Base-by-base conservation (phyloP, 257 asterid species). In the Rubia yunnanensis region DNA sequence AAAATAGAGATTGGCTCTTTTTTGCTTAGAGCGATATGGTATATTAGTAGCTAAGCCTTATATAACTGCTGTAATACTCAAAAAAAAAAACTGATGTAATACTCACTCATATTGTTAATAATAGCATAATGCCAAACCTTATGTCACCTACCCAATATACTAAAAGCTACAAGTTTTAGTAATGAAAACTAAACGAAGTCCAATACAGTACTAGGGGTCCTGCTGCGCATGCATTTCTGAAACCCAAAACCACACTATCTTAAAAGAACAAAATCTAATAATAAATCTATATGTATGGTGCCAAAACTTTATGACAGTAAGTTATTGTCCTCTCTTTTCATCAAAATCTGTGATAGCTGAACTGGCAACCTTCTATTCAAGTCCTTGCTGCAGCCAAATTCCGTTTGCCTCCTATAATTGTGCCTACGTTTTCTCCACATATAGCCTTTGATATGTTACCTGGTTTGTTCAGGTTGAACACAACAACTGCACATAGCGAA, bases 371-470 rank as follows among this genome's bases (percentile, higher is more conserved):
- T 63, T 54, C 60, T 44, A 50, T 53, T 81, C 79, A 80, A 72
- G 79, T 70, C 70, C 38, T 66, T 31, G 82, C 77, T 39, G 83
- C 66, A 17, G 80, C 77, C 1, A 77, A 63, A 73, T 79, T 78
- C 71, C 62, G 73, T 41, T 80, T 50, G 60, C 77, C 83, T 59
- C 95, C 95, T 52, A 88, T 88, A 56, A 88, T 71, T 3, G 98
- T 86, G 57, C 98, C 95, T 0, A 88, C 95, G 34, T 76, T 75
- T 64, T 91, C 98, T 59, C 98, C 98, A 66, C 63, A 74, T 49
- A 92, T 86, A 55, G 99, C 99, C 79, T 78, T 86, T 0, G 97
- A 74, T 64, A 92, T 89, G 74, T 89, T 89, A 2, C 95, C 99
- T 0, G 84, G 78, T 67, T 82, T 86, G 76, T 89, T 86, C 68